A percentile compares a stretch with the other conserved stretches of the same genome.
Conservation (phyloP, 352 stramenopile species). For the Blastocystis sp. region DNA sequence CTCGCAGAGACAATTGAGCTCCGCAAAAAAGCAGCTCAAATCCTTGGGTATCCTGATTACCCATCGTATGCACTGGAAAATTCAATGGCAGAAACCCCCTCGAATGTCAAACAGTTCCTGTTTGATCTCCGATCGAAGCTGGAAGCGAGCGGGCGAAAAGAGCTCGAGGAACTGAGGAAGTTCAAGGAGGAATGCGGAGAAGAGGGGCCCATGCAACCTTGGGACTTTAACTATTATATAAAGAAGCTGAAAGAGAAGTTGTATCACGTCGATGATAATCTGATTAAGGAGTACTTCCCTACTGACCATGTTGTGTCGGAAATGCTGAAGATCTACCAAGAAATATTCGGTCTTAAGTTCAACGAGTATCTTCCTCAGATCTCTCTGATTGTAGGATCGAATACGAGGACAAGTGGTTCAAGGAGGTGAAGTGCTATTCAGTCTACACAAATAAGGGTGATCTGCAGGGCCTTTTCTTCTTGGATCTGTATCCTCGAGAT, state of each 20-base stretch:
- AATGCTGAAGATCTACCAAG: constrained; percentile 78
- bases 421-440: constrained; percentile 77
- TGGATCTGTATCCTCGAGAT: constrained; percentile 76
- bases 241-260: constrained; percentile 75
- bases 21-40: constrained; percentile 59
- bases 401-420: constrained; percentile 76
- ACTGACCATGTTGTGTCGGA: constrained; percentile 76
- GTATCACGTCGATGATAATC: constrained; percentile 72
- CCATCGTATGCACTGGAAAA: neutral
- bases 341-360: constrained; percentile 77
- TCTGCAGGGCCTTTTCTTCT: constrained; percentile 76
- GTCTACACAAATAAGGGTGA: constrained; percentile 71
- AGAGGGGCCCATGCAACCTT: constrained; percentile 79
- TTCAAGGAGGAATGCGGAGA: constrained; percentile 67
- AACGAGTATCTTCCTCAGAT: constrained; percentile 68
- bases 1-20: constrained; percentile 63
- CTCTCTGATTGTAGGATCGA: neutral
- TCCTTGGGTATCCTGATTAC: constrained; percentile 33
- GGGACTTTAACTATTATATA: constrained; percentile 81
- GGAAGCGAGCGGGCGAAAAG: constrained; percentile 72
- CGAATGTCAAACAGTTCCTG: constrained; percentile 71
- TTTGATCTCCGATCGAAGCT: constrained; percentile 73
- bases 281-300: constrained; percentile 79
- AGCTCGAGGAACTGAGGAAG: constrained; percentile 69
- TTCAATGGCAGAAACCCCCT: constrained; percentile 71